Conservation (phyloP, 2,329 filamentous ascomycete genomes). For the Ophiostoma perfectum region DNA sequence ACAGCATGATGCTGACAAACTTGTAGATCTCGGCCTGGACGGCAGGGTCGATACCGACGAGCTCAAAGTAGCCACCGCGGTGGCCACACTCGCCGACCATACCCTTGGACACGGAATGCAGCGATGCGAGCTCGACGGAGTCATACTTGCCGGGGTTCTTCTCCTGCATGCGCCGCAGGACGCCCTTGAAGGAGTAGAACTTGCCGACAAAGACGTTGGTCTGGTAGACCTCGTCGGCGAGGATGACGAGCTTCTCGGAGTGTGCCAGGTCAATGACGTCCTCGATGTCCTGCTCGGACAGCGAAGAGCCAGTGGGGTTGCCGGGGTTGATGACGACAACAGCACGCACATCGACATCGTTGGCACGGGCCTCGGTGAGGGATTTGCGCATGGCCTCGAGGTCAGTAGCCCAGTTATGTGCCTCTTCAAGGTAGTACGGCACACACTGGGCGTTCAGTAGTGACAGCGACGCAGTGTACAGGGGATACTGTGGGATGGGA, state of each 20-base stretch:
- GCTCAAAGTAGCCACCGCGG: conserved; percentile 95
- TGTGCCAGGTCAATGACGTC: conserved; percentile 82
- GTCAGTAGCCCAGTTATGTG: conserved; percentile 81
- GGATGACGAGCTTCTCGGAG: conserved; percentile 76
- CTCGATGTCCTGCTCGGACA: conserved; percentile 72
- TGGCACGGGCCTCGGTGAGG: conserved; percentile 65
- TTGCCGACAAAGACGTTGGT: conserved; percentile 94
- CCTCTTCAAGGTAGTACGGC: conserved; percentile 89
- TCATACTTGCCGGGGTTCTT: conserved; percentile 72
- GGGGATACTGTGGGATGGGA: conserved; percentile 94
- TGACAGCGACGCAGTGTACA: conserved; percentile 89
- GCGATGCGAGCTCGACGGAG: conserved; percentile 77
- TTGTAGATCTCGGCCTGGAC: conserved; percentile 97
- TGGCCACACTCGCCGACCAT: conserved; percentile 99
- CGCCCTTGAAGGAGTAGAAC: conserved; percentile 93
- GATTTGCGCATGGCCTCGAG: conserved; percentile 68
- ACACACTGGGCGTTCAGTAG: conserved; percentile 81
- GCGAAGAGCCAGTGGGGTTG: conserved; percentile 88
- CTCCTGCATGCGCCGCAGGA: conserved; percentile 74
- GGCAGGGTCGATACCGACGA: conserved; percentile 77
- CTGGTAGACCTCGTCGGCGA: conserved; percentile 98
- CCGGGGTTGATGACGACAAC: conserved; percentile 98
- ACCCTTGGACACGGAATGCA: conserved; percentile 94
- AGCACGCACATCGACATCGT: conserved; percentile 81
- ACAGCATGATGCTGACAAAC: conserved; percentile 95